phyloP scores from a whole-genome alignment of 345 rosid species.

The Firmiana major region DNA sequence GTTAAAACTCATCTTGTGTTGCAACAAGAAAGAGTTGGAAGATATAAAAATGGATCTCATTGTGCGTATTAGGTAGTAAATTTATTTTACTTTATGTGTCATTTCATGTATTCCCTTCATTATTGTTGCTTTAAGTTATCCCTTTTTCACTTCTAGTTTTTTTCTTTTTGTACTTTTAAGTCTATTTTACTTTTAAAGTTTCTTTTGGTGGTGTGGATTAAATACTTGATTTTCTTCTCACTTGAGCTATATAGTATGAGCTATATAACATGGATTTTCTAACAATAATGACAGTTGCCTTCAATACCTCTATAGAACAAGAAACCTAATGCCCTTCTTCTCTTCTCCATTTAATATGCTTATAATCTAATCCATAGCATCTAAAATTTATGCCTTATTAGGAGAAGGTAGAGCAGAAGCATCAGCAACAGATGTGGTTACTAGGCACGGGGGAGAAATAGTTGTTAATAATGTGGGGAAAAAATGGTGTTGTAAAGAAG shows the following conservation, averaged over 20 bases:
- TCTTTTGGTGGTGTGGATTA: not conserved
- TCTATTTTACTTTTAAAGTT: not conserved
- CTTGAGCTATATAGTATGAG: not conserved
- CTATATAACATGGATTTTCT: too few species aligned
- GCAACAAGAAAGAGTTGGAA: slow-evolving; percentile 52
- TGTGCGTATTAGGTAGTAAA: slow-evolving; percentile 69
- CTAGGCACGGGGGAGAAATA: too few species aligned
- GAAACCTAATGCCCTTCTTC: not conserved
- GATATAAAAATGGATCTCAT: slow-evolving; percentile 76
- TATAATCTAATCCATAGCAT: not conserved
- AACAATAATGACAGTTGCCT: not conserved
- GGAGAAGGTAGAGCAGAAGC: too few species aligned
- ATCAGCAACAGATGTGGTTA: too few species aligned
- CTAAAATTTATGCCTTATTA: not conserved
- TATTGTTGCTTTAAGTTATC: not conserved
- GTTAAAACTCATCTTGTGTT: slow-evolving; percentile 85
- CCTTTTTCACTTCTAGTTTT: not conserved
- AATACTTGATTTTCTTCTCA: not conserved
- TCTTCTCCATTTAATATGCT: not conserved
- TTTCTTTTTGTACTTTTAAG: not conserved
- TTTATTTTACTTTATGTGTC: not conserved
- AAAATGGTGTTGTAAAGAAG: too few species aligned
- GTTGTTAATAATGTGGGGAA: too few species aligned
- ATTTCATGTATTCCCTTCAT: not conserved
- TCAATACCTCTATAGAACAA: not conserved